Evolutionary conservation across 306 rosid genomes (phyloP), one percentile per base, ranked within the genome.

Genomic region (Senna siamea): DNA sequence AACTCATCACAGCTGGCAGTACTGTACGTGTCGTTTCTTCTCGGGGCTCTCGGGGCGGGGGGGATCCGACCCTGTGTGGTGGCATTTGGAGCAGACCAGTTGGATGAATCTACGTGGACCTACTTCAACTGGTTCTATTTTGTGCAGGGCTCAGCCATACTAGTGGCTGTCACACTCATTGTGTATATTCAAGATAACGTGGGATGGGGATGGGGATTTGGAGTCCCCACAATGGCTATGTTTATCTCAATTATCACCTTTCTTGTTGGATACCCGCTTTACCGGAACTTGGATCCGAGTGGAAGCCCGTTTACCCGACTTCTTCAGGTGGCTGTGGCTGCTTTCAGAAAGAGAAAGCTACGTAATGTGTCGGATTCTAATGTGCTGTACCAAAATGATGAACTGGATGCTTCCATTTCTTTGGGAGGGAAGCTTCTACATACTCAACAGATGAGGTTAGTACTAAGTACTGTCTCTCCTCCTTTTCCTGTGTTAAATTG

Each of bases 51-150:
- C 0, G 99, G 98, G 68, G 81, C 99, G 4, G 99, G 99, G 0
- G 99, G 99, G 48, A 92, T 92, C 87, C 96, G 99, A 28, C 99
- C 99, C 38, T 95, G 99, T 10, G 91, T 90, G 2, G 97, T 95
- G 15, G 91, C 99, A 2, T 95, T 95, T 63, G 99, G 99, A 20
- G 99, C 98, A 0, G 99, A 94, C 66, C 99, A 94, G 54, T 92
- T 94, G 1, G 96, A 94, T 34, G 96, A 89, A 13, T 61, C 81
- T 60, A 95, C 93, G 23, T 95, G 96, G 92, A 79, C 66, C 5
- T 95, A 90, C 69, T 95, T 95, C 90, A 95, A 95, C 26, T 95
- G 97, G 96, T 92, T 92, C 78, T 95, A 89, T 41, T 95, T 95
- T 72, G 88, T 84, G 5, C 88, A 87, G 90, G 98, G 99, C 14